Evolutionary conservation across 192 early-diverging fungal genomes (phyloP).

Genomic region (Mortierella hygrophila): DNA sequence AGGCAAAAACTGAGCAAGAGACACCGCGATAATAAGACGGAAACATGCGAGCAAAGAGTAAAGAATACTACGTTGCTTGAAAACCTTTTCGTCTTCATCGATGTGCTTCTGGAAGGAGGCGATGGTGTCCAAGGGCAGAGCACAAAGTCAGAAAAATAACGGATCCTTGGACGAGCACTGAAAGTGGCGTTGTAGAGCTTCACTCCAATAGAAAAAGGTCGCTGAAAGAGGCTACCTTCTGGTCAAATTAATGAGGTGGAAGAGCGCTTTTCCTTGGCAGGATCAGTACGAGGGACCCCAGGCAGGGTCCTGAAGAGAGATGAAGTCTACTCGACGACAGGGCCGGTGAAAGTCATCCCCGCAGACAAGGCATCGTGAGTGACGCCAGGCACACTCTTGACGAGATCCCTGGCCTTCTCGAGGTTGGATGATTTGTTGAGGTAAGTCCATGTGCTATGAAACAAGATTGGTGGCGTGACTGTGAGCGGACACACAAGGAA

Average conservation of each 20-base stretch:
- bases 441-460: too few species aligned
- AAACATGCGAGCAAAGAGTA: neutral
- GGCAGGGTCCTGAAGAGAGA: too few species aligned
- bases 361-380: neutral
- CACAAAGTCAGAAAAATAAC: constrained; percentile 19
- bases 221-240: too few species aligned
- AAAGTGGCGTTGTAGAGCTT: neutral
- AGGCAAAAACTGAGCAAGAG: too few species aligned
- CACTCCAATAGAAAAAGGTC: too few species aligned
- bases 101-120: constrained; percentile 3
- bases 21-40: too few species aligned
- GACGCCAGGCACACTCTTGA: neutral
- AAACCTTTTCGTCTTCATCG: neutral
- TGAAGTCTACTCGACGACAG: too few species aligned
- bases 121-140: constrained; percentile 17
- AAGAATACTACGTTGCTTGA: constrained; percentile 15
- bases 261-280: too few species aligned
- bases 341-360: too few species aligned
- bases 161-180: neutral
- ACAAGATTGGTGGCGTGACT: neutral
- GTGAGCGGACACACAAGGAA: neutral
- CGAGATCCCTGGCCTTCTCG: neutral
- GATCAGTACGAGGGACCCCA: too few species aligned
- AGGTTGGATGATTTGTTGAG: neutral
- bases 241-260: too few species aligned